Base-by-base conservation (phyloP, 2,329 filamentous ascomycete species). In the Scleromitrula shiraiana region DNA sequence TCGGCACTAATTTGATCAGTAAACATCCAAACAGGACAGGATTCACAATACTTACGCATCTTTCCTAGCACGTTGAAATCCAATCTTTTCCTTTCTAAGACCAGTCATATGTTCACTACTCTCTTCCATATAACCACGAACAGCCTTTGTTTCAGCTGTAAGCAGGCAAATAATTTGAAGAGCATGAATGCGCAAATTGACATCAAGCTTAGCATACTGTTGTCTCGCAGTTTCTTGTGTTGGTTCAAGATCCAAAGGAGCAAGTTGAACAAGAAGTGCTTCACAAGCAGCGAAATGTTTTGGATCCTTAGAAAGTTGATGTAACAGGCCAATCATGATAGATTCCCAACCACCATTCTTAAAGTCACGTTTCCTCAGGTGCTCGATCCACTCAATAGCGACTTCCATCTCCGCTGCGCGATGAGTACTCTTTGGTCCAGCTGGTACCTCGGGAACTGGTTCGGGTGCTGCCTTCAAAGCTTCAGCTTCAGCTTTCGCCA, bases 71-170 rank as follows among this genome's bases (percentile, higher is more conserved):
- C 89, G 80, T 68, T 97, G 91, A 67, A 82, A 85, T 56, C 95
- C 88, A 52, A 96, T 95, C 70, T 95, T 96, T 64, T 94, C 86
- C 67, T 98, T 98, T 41, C 93, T 83, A 62, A 94, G 88, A 46
- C 82, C 80, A 2, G 93, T 98, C 90, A 97, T 96, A 46, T 88
- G 86, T 62, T 91, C 87, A 55, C 85, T 88, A 68, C 90, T 95
- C 53, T 91, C 84, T 57, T 95, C 88, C 73, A 98, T 85, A 63
- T 94, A 95, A 14, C 80, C 83, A 45, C 91, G 83, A 56, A 97
- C 78, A 2, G 85, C 82, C 63, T 88, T 90, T 0, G 93, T 96
- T 60, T 89, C 84, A 48, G 90, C 76, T 2, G 87, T 90, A 52
- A 97, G 73, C 72, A 91, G 82, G 64, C 88, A 88, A 48, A 96